Evolutionary conservation across 192 early-diverging fungal species (phyloP), one percentile per base, ranked within the genome.

Genomic region (Oehlia diaphana): DNA sequence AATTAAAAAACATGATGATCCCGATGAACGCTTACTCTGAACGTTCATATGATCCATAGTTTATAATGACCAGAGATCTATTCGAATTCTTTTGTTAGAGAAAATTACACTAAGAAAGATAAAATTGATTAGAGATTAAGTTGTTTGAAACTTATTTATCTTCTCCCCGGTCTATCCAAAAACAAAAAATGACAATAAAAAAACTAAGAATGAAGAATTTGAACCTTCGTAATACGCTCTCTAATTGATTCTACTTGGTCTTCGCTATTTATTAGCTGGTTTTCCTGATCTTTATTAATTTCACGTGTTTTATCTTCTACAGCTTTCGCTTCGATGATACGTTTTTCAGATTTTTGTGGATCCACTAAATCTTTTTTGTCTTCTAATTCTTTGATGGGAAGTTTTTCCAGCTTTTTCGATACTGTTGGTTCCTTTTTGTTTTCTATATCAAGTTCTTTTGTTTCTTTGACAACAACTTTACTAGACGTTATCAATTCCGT

Each of bases 401-500:
- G 35, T 37, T 37, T 37, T 58, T 58, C 50, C 19, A 58, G 14
- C 16, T 58, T 14, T 58, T 14, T 58, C 16, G 16, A 58, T 58
- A 58, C 2, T 19, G 50, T 19, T 58, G 50, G 14, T 58, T 21
- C 14, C 50, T 14, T 58, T 58, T 21, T 0, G 50, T 58, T 19
- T 58, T 21, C 50, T 58, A 47, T 3, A 12, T 47, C 44, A 47
- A 47, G 10, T 47, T 47, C 44, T 47, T 47, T 47, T 47, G 1
- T 47, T 47, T 12, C 44, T 47, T 47, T 47, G 4, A 35, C 31
- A 31, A 10, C 10, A 33, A 35, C 14, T 35, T 35, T 31, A 13
- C 37, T 33, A 33, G 9, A 16, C 28, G 79, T 79, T 5, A 72
- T 81, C 14, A 77, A 42, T 44, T 82, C 83, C 58, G 87, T 73